These are phyloP conservation scores for Eimeria necatrix DNA, from an alignment of 169 alveolate genomes.

Conservation along the genomic window DNA sequence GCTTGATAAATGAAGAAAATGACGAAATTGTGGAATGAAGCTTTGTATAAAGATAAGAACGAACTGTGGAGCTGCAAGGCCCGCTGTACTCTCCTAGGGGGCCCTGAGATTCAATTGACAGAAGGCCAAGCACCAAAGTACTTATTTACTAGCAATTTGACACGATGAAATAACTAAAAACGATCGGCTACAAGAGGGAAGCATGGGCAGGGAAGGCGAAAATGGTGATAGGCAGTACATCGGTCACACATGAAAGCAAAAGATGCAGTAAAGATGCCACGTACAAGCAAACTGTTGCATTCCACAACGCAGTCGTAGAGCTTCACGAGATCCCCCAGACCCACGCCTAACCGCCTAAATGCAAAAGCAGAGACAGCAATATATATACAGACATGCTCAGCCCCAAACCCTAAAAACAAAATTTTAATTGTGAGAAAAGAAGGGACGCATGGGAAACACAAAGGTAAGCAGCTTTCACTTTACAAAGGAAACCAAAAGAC, in stretches of 20 bases:
- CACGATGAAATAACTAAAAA: background rate
- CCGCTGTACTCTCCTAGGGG: constrained; percentile 29
- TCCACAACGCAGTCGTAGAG: constrained; percentile 82
- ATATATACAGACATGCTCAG: background rate
- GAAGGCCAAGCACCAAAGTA: background rate
- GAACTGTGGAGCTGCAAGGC: constrained; percentile 33
- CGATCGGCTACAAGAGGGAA: background rate
- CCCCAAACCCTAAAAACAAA: background rate
- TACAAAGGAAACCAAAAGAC: background rate
- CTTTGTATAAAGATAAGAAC: background rate
- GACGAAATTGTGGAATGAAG: constrained; percentile 84
- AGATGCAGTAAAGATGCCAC: background rate
- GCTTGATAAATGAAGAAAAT: constrained; percentile 90
- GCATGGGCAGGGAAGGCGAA: background rate
- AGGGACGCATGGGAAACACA: no score
- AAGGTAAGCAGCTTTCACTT: no score
- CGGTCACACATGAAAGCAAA: background rate
- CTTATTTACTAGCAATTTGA: background rate
- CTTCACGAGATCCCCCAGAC: constrained; percentile 80
- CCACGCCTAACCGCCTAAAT: background rate
- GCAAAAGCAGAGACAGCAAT: background rate
- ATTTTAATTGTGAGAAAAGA: no score
- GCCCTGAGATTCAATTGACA: background rate
- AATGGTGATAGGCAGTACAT: background rate
- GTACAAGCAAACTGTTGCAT: constrained; percentile 72